Base-by-base conservation (phyloP, 1,284 basidiomycete genomes). In the Tilletia caries region DNA sequence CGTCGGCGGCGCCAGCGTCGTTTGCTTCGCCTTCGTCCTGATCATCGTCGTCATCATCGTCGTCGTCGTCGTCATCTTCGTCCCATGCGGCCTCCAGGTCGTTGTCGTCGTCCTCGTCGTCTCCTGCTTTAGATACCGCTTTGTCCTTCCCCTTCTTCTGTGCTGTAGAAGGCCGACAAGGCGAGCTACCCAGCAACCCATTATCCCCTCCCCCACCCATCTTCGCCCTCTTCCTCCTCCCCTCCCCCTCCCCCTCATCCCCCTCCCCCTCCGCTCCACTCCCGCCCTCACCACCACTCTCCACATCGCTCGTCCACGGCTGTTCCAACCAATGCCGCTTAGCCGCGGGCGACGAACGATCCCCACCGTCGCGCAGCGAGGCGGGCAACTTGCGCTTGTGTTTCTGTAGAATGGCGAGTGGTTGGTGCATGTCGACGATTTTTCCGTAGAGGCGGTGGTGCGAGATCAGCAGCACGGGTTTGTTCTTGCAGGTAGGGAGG, bases 401-500 rank as follows among this genome's bases (percentile, higher is more conserved):
- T 71, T 82, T 82, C 67, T 79, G 69, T 1, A 82, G 66, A 3
- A 82, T 76, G 12, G 81, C 80, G 3, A 82, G 43, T 1, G 81
- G 81, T 27, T 68, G 62, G 0, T 72, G 67, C 1, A 96, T 86
- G 52, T 86, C 87, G 44, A 89, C 87, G 68, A 95, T 86, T 79
- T 91, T 92, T 64, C 93, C 93, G 80, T 96, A 93, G 0, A 96
- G 88, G 20, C 93, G 86, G 79, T 96, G 92, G 83, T 95, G 90
- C 6, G 93, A 93, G 69, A 96, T 90, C 71, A 88, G 85, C 3
- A 96, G 86, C 0, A 89, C 92, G 0, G 92, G 89, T 76, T 90
- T 91, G 73, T 89, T 89, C 90, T 92, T 75, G 6, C 4, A 18
- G 13, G 3, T 54, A 8, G 33, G 33, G 25, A 3, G 25, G 15